Evolutionary conservation across 2,329 filamentous ascomycete genomes (phyloP), one percentile per base, ranked within the genome.

Genomic region (Cordyceps javanica): DNA sequence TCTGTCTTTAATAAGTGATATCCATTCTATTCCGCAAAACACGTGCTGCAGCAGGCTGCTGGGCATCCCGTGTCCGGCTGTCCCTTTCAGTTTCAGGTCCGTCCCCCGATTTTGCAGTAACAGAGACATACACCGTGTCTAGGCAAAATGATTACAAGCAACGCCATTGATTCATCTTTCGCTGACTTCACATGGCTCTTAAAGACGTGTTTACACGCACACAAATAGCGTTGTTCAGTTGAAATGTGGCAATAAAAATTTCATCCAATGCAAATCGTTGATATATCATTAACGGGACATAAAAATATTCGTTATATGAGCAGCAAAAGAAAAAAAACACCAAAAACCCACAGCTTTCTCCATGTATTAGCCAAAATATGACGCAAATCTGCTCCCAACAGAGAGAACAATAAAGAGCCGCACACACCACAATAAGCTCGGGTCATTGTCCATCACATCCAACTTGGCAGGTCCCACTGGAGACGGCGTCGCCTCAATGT

Each of bases 271-370:
- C 14, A 51, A 28, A n/a, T 30, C 19, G 21, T 52, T 30, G 21
- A 45, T 26, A 34, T 30, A 28, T 57, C 46, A 49, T 57, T 19
- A 56, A 57, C 30, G 55, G 55, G 52, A 30, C 45, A 51, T 57
- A 38, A 52, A 25, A 16, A 57, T 56, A 50, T 57, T 59, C 52
- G 51, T 55, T 39, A 48, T 56, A 30, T 48, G 28, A 49, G 10
- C 14, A 46, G 30, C 42, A 51, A 25, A 34, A 26, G n/a, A 39
- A 42, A 28, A 52, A 50, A 45, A 23, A 55, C 32, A 52, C 38
- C 41, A 53, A 32, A 16, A 14, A 23, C n/a, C n/a, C n/a, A 21
- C 25, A 38, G 38, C 39, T 42, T 42, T 41, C 19, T 19, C 41
- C 39, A 26, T 54, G 25, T 41, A 45, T 38, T 55, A 45, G 30